Percentiles rank a stretch among this genome's conserved stretches.
These are phyloP conservation scores for Saccharomycopsis fibuligera DNA, from an alignment of 805 yeast species.

Conservation along the genomic window DNA sequence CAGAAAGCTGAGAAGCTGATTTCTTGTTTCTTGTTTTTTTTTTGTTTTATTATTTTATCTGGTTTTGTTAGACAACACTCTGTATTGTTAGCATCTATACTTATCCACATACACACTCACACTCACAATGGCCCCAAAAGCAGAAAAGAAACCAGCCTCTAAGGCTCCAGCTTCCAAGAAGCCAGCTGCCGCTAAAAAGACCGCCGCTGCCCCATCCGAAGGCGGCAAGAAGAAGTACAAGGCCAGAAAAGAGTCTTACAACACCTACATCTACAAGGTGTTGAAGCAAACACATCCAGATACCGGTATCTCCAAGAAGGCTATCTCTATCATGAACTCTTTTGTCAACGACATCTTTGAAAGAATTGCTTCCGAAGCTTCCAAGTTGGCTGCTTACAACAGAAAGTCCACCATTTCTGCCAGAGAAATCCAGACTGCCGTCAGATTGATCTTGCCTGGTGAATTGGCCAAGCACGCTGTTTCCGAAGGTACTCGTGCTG, in stretches of 20 bases:
- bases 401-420: constrained; percentile 96
- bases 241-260: constrained; percentile 96
- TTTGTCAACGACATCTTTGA: constrained; percentile 96
- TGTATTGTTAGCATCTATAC: not conserved
- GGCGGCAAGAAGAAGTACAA: constrained; percentile 75
- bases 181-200: constrained; percentile 89
- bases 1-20: too few relatives aligned
- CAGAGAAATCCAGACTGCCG: constrained; percentile 98
- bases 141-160: constrained; percentile 70
- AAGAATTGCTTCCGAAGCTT: constrained; percentile 96
- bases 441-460: constrained; percentile 96
- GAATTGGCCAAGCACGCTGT: constrained; percentile 98
- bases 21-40: too few relatives aligned
- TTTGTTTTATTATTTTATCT: not conserved
- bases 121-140: constrained; percentile 57
- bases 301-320: constrained; percentile 97
- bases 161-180: constrained; percentile 97
- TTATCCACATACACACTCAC: constrained; percentile 18
- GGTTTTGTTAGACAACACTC: not conserved
- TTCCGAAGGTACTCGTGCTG: constrained; percentile 98
- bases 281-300: constrained; percentile 98
- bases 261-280: constrained; percentile 96
- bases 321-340: constrained; percentile 98
- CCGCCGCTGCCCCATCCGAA: constrained; percentile 57
- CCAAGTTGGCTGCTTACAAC: constrained; percentile 97